A percentile compares a stretch with the other conserved stretches of the same genome.
Evolutionary conservation across 2,329 filamentous ascomycete genomes (phyloP).

Genomic region (Paraphaeosphaeria sporulosa): DNA sequence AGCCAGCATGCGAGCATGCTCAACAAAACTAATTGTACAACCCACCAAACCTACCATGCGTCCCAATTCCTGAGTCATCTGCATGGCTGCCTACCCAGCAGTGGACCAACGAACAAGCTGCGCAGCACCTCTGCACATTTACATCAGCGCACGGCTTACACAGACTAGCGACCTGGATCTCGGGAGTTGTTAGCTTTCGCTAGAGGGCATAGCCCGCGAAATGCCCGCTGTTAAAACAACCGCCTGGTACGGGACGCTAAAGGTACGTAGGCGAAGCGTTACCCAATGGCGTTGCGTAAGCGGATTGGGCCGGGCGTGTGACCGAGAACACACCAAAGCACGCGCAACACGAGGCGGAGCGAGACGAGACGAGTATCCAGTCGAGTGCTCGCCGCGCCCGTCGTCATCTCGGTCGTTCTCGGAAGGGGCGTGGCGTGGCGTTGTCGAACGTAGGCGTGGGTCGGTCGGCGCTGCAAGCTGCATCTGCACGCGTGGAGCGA

Average conservation of each 20-base stretch:
- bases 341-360: too few relatives aligned
- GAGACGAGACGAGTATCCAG: not conserved
- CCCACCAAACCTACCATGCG: not conserved
- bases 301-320: not conserved
- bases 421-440: not conserved
- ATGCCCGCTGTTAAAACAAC: not conserved
- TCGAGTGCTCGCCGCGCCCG: not conserved
- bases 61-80: not conserved
- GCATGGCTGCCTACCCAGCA: not conserved
- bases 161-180: constrained; percentile 5
- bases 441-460: not conserved
- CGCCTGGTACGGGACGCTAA: not conserved
- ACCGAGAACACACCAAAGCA: not conserved
- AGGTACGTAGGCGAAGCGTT: not conserved
- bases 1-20: not conserved
- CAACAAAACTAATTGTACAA: constrained; percentile 9
- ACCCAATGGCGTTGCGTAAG: not conserved
- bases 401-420: not conserved
- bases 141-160: not conserved
- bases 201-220: not conserved
- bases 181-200: not conserved
- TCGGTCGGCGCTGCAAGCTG: too few relatives aligned
- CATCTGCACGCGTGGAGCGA: too few relatives aligned
- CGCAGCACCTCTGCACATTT: not conserved
- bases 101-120: not conserved